These are phyloP conservation scores for Aphanomyces euteiches DNA, from an alignment of 352 stramenopile species.

Conservation along the genomic window DNA sequence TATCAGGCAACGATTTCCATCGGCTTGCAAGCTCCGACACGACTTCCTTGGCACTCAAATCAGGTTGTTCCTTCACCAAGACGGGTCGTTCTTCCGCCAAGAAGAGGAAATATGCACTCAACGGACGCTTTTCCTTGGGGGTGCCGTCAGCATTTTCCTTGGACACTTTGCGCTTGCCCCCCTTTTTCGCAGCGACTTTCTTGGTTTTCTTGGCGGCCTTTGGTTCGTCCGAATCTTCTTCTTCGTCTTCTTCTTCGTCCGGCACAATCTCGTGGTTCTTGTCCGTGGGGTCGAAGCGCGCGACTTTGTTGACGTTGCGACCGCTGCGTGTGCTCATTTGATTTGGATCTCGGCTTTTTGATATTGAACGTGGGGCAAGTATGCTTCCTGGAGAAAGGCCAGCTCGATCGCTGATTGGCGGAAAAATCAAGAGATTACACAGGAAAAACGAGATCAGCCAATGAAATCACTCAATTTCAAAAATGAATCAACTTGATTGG, in stretches of 20 bases:
- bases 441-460: slow-evolving; percentile 20
- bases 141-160: slow-evolving; percentile 28
- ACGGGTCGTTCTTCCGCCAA: slow-evolving; percentile 28
- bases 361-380: slow-evolving; percentile 8
- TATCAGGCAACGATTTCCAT: slow-evolving; percentile 20
- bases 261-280: slow-evolving; percentile 2
- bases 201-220: slow-evolving; percentile 25
- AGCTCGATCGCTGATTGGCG: slow-evolving; percentile 7
- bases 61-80: slow-evolving; percentile 16
- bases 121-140: slow-evolving; percentile 30
- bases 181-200: slow-evolving; percentile 7
- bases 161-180: slow-evolving; percentile 10
- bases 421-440: slow-evolving; percentile 23
- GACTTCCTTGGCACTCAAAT: slow-evolving; percentile 22
- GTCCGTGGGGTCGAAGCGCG: slow-evolving; percentile 26
- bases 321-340: slow-evolving; percentile 30
- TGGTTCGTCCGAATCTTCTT: not conserved
- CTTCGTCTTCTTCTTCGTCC: not conserved
- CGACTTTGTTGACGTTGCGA: slow-evolving; percentile 26
- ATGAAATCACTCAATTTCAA: slow-evolving; percentile 12
- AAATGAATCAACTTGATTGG: slow-evolving; percentile 7
- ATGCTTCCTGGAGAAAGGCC: no score
- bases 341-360: slow-evolving; percentile 5
- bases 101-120: slow-evolving; percentile 27
- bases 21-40: slow-evolving; percentile 15